Percentiles rank a stretch among this genome's conserved stretches.
Conservation (phyloP, 2,329 filamentous ascomycete genomes). For the Arachnopeziza araneosa region DNA sequence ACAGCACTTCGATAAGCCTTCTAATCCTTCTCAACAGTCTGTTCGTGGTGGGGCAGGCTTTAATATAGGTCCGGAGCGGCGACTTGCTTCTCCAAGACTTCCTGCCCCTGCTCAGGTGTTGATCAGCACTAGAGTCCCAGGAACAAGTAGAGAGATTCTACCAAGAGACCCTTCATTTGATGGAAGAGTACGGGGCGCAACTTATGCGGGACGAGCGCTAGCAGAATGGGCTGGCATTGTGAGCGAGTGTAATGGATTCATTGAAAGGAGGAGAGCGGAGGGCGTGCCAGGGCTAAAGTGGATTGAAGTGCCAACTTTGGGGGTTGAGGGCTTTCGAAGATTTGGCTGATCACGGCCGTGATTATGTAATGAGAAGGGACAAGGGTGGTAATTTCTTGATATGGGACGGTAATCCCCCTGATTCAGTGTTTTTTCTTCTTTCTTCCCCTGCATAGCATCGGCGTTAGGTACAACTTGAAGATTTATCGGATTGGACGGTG, state of each 20-base stretch:
- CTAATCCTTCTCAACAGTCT: neutral
- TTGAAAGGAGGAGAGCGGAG: constrained; percentile 69
- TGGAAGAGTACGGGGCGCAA: constrained; percentile 30
- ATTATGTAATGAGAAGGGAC: neutral
- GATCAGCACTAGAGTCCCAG: constrained; percentile 38
- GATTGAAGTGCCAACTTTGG: constrained; percentile 63
- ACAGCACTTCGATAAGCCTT: constrained; percentile 36
- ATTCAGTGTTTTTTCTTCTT: neutral
- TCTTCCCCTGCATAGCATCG: neutral
- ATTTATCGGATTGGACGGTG: neutral
- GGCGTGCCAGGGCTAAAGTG: constrained; percentile 60
- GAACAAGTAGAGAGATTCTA: constrained; percentile 21
- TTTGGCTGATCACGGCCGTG: constrained; percentile 12
- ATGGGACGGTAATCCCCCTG: neutral
- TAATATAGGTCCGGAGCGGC: constrained; percentile 39
- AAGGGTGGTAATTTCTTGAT: neutral
- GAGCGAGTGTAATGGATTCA: constrained; percentile 74
- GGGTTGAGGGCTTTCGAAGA: constrained; percentile 55
- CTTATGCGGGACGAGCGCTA: constrained; percentile 66
- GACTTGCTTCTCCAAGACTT: constrained; percentile 63
- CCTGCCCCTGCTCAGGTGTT: constrained; percentile 65
- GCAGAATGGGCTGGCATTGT: constrained; percentile 75
- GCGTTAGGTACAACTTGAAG: neutral
- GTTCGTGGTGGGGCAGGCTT: constrained; percentile 3
- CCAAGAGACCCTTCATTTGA: constrained; percentile 22